Evolutionary conservation across 805 yeast genomes (phyloP).

Genomic region (Sungouiozyma ichnusensis): DNA sequence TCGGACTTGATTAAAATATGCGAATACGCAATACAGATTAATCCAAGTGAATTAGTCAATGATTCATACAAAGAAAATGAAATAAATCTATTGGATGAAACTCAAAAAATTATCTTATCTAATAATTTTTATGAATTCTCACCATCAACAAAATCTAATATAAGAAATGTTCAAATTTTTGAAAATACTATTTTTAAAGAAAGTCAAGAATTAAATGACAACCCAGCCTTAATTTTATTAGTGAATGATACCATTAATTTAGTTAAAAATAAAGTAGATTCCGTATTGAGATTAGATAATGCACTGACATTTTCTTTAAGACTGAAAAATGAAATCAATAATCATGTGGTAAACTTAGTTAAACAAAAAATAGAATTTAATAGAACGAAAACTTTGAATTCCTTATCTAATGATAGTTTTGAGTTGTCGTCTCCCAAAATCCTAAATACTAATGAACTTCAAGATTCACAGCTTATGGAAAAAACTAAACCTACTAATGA

Average conservation of each 20-base stretch:
- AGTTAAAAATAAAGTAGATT: slow-evolving; percentile 56
- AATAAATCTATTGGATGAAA: neutral
- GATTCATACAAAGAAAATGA: neutral
- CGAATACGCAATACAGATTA: slow-evolving; percentile 63
- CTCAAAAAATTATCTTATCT: neutral
- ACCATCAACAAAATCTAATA: slow-evolving; percentile 51
- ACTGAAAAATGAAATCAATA: slow-evolving; percentile 70
- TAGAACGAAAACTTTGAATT: slow-evolving; percentile 10
- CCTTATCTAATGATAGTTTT: neutral
- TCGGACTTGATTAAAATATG: slow-evolving; percentile 42
- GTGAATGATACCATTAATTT: slow-evolving; percentile 57
- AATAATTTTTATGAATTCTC: slow-evolving; percentile 32
- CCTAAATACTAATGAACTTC: too few relatives aligned
- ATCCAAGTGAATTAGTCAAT: slow-evolving; percentile 49
- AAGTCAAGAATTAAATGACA: slow-evolving; percentile 17
- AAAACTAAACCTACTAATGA: neutral
- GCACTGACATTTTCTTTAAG: slow-evolving; percentile 65
- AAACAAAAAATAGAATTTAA: slow-evolving; percentile 49
- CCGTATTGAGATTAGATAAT: slow-evolving; percentile 60
- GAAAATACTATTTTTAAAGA: slow-evolving; percentile 7
- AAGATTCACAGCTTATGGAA: neutral
- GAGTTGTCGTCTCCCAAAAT: neutral
- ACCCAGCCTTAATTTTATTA: slow-evolving; percentile 51
- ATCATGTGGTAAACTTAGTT: slow-evolving; percentile 51
- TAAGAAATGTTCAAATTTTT: slow-evolving; percentile 33